Conservation (phyloP, 495 filamentous ascomycete species). For the Penicillium malachiteum region DNA sequence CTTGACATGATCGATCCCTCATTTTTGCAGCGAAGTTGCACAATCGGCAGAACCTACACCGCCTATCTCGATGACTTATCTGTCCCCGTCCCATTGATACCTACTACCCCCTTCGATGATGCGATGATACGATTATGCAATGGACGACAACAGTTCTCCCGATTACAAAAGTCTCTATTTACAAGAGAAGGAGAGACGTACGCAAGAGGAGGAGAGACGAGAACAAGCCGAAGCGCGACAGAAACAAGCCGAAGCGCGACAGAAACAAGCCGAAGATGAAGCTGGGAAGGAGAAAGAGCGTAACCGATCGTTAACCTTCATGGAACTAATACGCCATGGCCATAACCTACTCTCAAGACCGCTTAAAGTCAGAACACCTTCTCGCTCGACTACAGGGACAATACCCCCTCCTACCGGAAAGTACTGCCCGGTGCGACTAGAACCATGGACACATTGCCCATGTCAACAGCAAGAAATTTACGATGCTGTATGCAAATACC, state of each 20-base stretch:
- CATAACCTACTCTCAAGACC: constrained; percentile 32
- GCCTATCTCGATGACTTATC: too few species aligned
- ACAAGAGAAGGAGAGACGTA: constrained; percentile 1
- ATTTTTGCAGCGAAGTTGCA: too few species aligned
- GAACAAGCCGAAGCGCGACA: not conserved
- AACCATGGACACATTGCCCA: too few species aligned
- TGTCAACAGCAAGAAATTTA: too few species aligned
- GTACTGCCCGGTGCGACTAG: too few species aligned
- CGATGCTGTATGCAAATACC: too few species aligned
- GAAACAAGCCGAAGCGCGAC: not conserved
- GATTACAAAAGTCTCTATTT: constrained; percentile 9
- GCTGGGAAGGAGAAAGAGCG: constrained; percentile 4
- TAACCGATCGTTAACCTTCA: constrained; percentile 30
- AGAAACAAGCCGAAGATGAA: too few species aligned
- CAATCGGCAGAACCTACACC: too few species aligned
- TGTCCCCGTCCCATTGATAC: too few species aligned
- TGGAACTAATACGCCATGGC: constrained; percentile 34
- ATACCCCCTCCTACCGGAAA: constrained; percentile 23
- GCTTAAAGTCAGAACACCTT: constrained; percentile 21
- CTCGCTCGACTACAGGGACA: constrained; percentile 32
- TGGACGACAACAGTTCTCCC: constrained; percentile 9
- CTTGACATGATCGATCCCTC: too few species aligned
- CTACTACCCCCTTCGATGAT: too few species aligned
- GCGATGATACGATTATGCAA: too few species aligned
- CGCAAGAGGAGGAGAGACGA: constrained; percentile 8